Percentiles rank a stretch among this genome's conserved stretches.
Evolutionary conservation across 495 filamentous ascomycete species (phyloP).

Genomic region (Neurospora pannonica): DNA sequence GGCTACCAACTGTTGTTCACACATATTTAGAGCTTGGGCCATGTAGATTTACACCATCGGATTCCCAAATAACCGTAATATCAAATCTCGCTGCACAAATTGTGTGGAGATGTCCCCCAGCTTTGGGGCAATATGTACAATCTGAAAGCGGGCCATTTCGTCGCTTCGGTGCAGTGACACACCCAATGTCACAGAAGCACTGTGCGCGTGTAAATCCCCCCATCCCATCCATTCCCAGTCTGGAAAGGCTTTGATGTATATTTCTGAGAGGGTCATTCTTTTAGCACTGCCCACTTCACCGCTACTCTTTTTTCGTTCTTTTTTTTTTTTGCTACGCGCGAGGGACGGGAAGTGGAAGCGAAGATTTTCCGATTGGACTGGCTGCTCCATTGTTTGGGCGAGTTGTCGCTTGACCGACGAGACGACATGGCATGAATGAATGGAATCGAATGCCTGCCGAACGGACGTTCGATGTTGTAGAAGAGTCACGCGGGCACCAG

Average conservation of each 20-base stretch:
- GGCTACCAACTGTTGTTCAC: not conserved
- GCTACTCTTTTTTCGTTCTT: not conserved
- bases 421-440: not conserved
- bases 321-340: not conserved
- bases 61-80: not conserved
- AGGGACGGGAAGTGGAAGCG: not conserved
- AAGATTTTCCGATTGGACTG: not conserved
- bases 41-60: not conserved
- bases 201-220: not conserved
- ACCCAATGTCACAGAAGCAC: not conserved
- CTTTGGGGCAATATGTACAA: not conserved
- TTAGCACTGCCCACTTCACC: not conserved
- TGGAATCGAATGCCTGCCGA: not conserved
- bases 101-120: not conserved
- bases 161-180: not conserved
- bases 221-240: not conserved
- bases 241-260: not conserved
- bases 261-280: not conserved
- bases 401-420: not conserved
- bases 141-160: not conserved
- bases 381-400: not conserved
- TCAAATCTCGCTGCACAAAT: not conserved
- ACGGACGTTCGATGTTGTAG: not conserved
- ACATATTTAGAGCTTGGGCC: not conserved
- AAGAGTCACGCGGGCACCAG: not conserved